These are phyloP conservation scores for Deakozyma indianensis DNA, from an alignment of 805 yeast species.

Conservation along the genomic window DNA sequence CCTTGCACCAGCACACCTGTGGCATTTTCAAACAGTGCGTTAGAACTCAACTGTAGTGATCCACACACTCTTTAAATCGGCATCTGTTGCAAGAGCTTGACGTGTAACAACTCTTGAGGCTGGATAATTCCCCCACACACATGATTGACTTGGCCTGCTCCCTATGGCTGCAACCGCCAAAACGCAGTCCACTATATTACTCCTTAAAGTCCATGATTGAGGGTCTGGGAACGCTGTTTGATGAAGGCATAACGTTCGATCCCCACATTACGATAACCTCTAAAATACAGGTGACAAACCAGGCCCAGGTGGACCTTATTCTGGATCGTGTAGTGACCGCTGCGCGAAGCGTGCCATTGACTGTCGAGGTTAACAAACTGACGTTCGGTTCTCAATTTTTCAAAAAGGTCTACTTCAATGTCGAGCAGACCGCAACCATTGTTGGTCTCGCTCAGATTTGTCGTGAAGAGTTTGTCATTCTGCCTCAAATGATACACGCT, in stretches of 20 bases:
- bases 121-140: too few relatives aligned
- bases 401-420: slow-evolving; percentile 40
- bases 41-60: too few relatives aligned
- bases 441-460: slow-evolving; percentile 33
- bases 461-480: slow-evolving; percentile 21
- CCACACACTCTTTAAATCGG: too few relatives aligned
- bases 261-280: slow-evolving; percentile 71
- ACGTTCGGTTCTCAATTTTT: slow-evolving; percentile 35
- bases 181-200: slow-evolving; percentile 37
- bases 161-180: slow-evolving; percentile 63
- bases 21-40: too few relatives aligned
- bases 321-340: slow-evolving; percentile 49
- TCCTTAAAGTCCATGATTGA: slow-evolving; percentile 43
- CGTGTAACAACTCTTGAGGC: too few relatives aligned
- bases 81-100: too few relatives aligned
- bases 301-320: slow-evolving; percentile 44
- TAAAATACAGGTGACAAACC: slow-evolving; percentile 34
- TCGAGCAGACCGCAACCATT: slow-evolving; percentile 30
- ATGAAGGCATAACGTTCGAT: slow-evolving; percentile 51
- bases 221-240: slow-evolving; percentile 58
- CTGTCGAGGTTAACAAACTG: slow-evolving; percentile 29
- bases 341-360: slow-evolving; percentile 25
- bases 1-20: too few relatives aligned
- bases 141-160: slow-evolving; percentile 21
- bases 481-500: slow-evolving; percentile 11